Percentiles rank a stretch among this genome's conserved stretches.
Conservation (phyloP, 2,329 filamentous ascomycete species). For the Ascochyta viciae-villosae region DNA sequence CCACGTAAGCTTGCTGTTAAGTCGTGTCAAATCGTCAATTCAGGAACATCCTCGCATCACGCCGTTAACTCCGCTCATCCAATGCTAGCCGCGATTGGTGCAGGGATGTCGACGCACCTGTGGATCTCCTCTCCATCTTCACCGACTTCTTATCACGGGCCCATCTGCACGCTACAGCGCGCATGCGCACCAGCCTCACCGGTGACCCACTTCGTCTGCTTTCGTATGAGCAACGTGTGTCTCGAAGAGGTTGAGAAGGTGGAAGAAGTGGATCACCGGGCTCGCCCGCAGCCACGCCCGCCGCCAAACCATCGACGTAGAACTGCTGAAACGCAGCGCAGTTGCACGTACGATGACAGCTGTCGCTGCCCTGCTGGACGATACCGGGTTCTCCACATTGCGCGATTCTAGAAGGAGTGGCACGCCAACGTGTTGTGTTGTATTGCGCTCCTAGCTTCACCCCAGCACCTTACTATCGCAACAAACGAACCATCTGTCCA, state of each 20-base stretch:
- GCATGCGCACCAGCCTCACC: constrained; percentile 39
- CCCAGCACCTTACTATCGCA: neutral
- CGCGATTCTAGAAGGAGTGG: neutral
- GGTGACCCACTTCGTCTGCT: constrained; percentile 19
- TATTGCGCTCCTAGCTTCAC: neutral
- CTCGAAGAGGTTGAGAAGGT: neutral
- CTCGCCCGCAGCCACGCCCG: constrained; percentile 13
- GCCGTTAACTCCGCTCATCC: constrained; percentile 5
- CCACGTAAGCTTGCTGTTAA: neutral
- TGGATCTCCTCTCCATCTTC: constrained; percentile 20
- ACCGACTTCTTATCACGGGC: constrained; percentile 34
- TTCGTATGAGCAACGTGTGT: constrained; percentile 4
- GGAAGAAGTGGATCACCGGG: constrained; percentile 1
- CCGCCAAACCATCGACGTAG: neutral
- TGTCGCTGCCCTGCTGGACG: neutral
- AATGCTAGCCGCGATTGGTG: constrained; percentile 6
- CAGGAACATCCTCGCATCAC: constrained; percentile 10
- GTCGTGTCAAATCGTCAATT: constrained; percentile 8
- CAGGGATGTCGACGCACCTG: constrained; percentile 20
- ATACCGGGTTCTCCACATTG: neutral
- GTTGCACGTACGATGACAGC: neutral
- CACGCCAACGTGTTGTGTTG: constrained; percentile 4
- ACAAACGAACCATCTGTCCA: neutral
- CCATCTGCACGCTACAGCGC: constrained; percentile 21
- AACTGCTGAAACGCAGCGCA: neutral